Base-by-base conservation (phyloP, 2,329 filamentous ascomycete genomes). In the Coniochaeta sp. region DNA sequence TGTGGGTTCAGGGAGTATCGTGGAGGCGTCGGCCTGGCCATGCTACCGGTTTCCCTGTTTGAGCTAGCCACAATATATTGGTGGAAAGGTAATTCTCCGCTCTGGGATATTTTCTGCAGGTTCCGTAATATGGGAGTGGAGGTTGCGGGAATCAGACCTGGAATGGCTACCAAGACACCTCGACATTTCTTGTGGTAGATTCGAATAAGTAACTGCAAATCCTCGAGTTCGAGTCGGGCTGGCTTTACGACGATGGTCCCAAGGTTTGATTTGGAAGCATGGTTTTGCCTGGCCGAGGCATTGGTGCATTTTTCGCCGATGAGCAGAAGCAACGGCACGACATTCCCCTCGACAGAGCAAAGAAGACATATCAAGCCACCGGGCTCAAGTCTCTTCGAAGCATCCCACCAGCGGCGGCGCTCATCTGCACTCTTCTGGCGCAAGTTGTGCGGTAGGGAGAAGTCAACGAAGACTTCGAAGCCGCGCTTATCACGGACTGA, bases 301-400 rank as follows among this genome's bases (percentile, higher is more conserved):
- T 47, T 26, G 17, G 60, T 60, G 30, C 19, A 52, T 57, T 64
- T 60, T 4, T 61, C 50, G 9, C 60, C 59, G 3, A 66, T 65
- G 0, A 65, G 62, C 17, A 68, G 60, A 55, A 65, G 50, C 26
- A 65, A 42, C 1, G 65, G 61, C 3, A 60, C 57, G 30, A 32
- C 22, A 59, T 61, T 16, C 28, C 28, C 26, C 62, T 64, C 62
- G 2, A 60, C 28, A 7, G 44, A 12, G 26, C 57, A 58, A 19
- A 65, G 38, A 8, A 66, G 60, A 28, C 65, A 68, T 3, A 66
- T 61, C 3, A 69, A 61, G 2, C 61, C 59, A 12, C 60, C 66
- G 4, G 38, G 58, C 12, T 65, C 59, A 1, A 69, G 61, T 17
- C 65, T 59, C 22, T 63, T 62, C 1, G 65, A 66, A 2, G 60